phyloP scores from a whole-genome alignment of 192 early-diverging fungal genomes.

The Entomortierella lignicola region DNA sequence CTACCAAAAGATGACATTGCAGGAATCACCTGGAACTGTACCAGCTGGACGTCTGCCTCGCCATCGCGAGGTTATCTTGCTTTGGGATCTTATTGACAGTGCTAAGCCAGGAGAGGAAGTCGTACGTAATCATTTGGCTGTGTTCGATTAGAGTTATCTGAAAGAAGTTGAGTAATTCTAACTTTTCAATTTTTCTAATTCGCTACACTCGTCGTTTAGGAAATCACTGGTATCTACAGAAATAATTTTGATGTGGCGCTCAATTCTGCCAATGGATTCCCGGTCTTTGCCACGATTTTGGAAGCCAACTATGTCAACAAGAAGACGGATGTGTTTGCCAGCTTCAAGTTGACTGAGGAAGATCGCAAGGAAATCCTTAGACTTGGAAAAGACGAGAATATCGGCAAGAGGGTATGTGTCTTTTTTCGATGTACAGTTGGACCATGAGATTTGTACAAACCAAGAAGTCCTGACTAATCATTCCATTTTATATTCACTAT shows the following conservation, averaged over 20 bases:
- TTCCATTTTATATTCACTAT: too few relatives aligned
- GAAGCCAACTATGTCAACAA: constrained; percentile 96
- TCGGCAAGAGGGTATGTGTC: constrained; percentile 82
- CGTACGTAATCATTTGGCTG: constrained; percentile 56
- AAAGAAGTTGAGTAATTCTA: too few relatives aligned
- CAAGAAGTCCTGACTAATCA: too few relatives aligned
- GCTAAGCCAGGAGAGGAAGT: constrained; percentile 97
- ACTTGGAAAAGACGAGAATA: constrained; percentile 80
- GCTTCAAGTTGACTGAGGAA: constrained; percentile 90
- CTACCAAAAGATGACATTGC: constrained; percentile 95
- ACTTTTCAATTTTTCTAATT: not conserved
- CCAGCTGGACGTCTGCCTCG: constrained; percentile 95
- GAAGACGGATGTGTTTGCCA: constrained; percentile 90
- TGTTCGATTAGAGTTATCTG: too few relatives aligned
- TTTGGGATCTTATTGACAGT: constrained; percentile 97
- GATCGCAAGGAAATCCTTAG: constrained; percentile 82
- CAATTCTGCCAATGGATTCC: constrained; percentile 94
- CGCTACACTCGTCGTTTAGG: constrained; percentile 60
- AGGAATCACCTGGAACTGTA: constrained; percentile 96
- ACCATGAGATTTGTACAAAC: too few relatives aligned
- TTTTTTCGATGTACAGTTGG: too few relatives aligned
- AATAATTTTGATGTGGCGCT: constrained; percentile 94
- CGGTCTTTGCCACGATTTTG: constrained; percentile 95
- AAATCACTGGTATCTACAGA: constrained; percentile 94
- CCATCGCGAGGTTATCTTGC: constrained; percentile 90